Conservation (phyloP, 345 rosid species). For the Acer negundo region DNA sequence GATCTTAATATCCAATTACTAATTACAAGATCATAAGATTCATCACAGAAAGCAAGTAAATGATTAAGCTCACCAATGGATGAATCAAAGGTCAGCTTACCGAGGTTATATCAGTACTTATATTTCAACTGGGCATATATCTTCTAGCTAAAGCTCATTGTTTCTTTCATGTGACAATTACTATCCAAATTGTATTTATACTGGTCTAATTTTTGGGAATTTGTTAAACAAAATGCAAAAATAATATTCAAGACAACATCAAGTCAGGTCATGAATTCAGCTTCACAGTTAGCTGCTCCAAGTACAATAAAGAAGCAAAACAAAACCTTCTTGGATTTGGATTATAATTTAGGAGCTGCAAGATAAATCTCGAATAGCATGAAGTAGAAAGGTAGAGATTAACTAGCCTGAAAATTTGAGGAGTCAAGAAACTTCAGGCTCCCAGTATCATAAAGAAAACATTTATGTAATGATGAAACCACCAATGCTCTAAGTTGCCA, state of each 20-base stretch:
- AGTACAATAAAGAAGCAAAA: not conserved
- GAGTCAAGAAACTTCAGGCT: conserved; percentile 75
- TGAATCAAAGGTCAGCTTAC: not conserved
- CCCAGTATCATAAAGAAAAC: conserved; percentile 81
- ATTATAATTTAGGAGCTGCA: not conserved
- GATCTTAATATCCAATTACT: not conserved
- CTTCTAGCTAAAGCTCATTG: not conserved
- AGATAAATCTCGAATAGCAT: not conserved
- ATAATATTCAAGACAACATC: not conserved
- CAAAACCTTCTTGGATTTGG: not conserved
- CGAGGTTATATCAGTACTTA: not conserved
- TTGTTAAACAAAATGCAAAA: not conserved
- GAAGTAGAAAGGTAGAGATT: not conserved
- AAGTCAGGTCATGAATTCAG: not conserved
- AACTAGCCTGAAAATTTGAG: conserved; percentile 77
- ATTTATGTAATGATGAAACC: conserved; percentile 74
- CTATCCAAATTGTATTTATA: not conserved
- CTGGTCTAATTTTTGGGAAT: not conserved
- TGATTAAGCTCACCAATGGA: not conserved
- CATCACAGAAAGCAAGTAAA: not conserved
- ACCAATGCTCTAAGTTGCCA: conserved; percentile 89
- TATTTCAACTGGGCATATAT: not conserved
- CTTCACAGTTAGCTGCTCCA: not conserved
- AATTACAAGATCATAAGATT: not conserved
- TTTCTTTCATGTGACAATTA: not conserved